Conservation (phyloP, 2,329 filamentous ascomycete species). For the Botrytis pseudocinerea region DNA sequence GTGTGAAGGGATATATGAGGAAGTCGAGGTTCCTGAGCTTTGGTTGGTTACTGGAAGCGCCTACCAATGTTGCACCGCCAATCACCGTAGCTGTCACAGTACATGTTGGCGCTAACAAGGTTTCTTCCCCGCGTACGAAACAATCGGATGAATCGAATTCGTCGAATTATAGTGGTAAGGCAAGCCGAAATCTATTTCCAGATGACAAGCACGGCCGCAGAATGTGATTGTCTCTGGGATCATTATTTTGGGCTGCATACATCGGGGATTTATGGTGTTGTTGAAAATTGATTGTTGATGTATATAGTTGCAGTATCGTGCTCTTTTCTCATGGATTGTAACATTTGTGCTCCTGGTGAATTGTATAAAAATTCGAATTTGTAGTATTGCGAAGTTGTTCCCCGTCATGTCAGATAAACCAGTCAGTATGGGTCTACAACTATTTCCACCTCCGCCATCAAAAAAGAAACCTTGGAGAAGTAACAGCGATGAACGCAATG, state of each 20-base stretch:
- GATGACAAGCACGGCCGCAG: constrained; percentile 13
- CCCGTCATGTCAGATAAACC: constrained; percentile 35
- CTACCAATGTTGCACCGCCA: constrained; percentile 8
- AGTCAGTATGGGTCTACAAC: constrained; percentile 37
- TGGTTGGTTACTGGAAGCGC: constrained; percentile 22
- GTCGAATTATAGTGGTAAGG: constrained; percentile 10
- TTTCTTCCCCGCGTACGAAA: constrained; percentile 24
- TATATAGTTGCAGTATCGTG: constrained; percentile 23
- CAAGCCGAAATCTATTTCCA: constrained; percentile 21
- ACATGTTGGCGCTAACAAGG: constrained; percentile 23
- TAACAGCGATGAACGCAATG: constrained; percentile 35
- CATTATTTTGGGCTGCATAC: constrained; percentile 24
- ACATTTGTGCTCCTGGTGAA: constrained; percentile 5
- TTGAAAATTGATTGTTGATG: constrained; percentile 9
- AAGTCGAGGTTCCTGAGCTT: constrained; percentile 1
- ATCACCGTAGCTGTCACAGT: constrained; percentile 20
- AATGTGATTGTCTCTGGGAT: constrained; percentile 14
- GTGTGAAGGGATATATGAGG: not conserved
- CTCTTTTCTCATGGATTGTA: constrained; percentile 4
- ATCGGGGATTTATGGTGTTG: constrained; percentile 7
- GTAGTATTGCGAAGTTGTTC: constrained; percentile 1
- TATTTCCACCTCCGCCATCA: constrained; percentile 40
- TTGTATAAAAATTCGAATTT: constrained; percentile 17
- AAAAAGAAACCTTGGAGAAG: constrained; percentile 37
- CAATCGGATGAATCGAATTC: constrained; percentile 12